These are phyloP conservation scores for Naegleria gruberi DNA, from an alignment of 208 protist species.

Conservation along the genomic window DNA sequence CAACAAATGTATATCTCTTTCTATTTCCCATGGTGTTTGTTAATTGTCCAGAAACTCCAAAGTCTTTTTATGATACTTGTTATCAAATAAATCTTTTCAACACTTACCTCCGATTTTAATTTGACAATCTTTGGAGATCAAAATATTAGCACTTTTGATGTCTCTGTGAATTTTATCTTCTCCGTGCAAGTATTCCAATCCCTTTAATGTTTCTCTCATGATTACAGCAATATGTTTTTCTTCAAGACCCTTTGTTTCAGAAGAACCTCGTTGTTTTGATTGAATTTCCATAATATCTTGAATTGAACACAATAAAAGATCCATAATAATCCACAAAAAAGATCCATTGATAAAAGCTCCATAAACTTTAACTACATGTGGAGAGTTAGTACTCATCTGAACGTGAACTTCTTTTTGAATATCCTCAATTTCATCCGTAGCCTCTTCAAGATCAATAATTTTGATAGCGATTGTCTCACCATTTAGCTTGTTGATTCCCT, in stretches of 20 bases:
- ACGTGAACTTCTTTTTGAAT: slow-evolving; percentile 78
- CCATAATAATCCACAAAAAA: slow-evolving; percentile 87
- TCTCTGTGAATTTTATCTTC: slow-evolving; percentile 79
- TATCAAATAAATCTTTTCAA: not conserved
- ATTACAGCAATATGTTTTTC: slow-evolving; percentile 62
- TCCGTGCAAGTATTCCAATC: slow-evolving; percentile 69
- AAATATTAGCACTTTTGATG: slow-evolving; percentile 66
- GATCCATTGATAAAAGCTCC: slow-evolving; percentile 64
- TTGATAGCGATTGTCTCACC: slow-evolving; percentile 69
- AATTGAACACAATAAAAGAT: slow-evolving; percentile 49
- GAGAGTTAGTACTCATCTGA: slow-evolving; percentile 55
- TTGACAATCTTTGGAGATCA: slow-evolving; percentile 48
- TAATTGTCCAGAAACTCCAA: slow-evolving; percentile 69
- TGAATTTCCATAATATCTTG: slow-evolving; percentile 2
- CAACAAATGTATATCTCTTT: slow-evolving; percentile 73
- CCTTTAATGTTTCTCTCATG: slow-evolving; percentile 56
- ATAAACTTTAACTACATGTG: slow-evolving; percentile 62
- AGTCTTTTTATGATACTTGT: slow-evolving; percentile 49
- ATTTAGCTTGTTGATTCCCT: slow-evolving; percentile 42
- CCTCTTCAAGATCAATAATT: slow-evolving; percentile 77
- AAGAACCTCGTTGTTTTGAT: not conserved
- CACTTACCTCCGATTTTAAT: slow-evolving; percentile 51
- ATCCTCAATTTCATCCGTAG: slow-evolving; percentile 82
- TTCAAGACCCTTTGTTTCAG: slow-evolving; percentile 27
- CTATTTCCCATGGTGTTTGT: slow-evolving; percentile 42